Base-by-base conservation (phyloP, 441 rosid genomes). In the Adansonia rubrostipa region DNA sequence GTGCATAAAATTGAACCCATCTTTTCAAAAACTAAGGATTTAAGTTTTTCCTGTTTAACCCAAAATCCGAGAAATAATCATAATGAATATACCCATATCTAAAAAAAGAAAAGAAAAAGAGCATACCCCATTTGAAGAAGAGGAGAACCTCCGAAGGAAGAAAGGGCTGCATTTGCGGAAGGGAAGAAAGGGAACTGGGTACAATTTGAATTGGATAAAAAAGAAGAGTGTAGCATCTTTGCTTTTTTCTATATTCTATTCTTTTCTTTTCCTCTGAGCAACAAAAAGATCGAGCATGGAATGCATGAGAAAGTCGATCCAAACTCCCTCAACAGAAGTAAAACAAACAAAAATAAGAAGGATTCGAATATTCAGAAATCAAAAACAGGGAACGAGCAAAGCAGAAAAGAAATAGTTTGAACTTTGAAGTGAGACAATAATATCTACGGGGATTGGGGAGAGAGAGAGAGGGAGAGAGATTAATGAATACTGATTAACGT, bases 121-220 rank as follows among this genome's bases (percentile, higher is more conserved):
- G 51, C 71, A 71, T 83, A 92, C 96, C 94, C 91, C 91, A 84
- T 87, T 15, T 78, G 80, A 50, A 51, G 75, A 69, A 79, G 79
- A 81, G 53, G 57, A 73, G 76, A 73, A 42, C 36, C 17, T 40
- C 71, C 20, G 65, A 77, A 22, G 62, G 65, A 24, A 77, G 84
- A 77, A 79, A 62, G 76, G 82, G 14, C 28, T 65, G n/a, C 50
- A 33, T 80, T 73, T 10, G 61, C 17, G 48, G 78, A 71, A 74
- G 86, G 71, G 53, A 71, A 36, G 17, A 63, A 54, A 82, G 78
- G 71, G 5, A 81, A 75, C 76, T 71, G 70, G 42, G 82, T 28
- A 76, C 85, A 77, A 54, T 70, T 48, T 40, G 85, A 82, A 60
- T 79, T 85, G 44, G 53, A 78, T 40, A 79, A 58, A 62, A 80